These are phyloP conservation scores for Pythium coloratum DNA, from an alignment of 352 stramenopile species.

Conservation along the genomic window DNA sequence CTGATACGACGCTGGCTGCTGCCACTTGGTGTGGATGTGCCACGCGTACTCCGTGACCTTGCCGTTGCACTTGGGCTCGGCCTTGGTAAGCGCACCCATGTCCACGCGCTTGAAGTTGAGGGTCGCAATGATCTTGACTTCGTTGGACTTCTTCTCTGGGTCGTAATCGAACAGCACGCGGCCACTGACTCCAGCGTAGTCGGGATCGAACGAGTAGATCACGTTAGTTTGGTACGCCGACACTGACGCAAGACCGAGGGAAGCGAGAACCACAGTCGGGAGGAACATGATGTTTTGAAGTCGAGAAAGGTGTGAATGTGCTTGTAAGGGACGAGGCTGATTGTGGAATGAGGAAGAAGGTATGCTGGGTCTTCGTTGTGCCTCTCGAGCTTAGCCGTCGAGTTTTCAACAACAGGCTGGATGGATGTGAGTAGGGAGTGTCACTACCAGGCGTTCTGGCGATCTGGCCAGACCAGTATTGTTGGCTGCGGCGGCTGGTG, in stretches of 20 bases:
- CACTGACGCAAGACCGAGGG: neutral
- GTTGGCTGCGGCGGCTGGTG: no score
- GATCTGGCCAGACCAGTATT: no score
- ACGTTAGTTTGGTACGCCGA: neutral
- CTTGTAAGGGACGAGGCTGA: no score
- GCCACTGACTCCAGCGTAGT: neutral
- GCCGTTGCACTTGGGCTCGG: slow-evolving; percentile 26
- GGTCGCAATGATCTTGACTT: slow-evolving; percentile 21
- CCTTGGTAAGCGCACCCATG: slow-evolving; percentile 16
- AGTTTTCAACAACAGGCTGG: no score
- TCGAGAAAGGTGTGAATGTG: no score
- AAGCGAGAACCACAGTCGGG: neutral
- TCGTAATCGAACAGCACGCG: neutral
- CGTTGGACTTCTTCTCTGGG: neutral
- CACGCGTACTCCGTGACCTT: slow-evolving; percentile 24
- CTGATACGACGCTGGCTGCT: neutral
- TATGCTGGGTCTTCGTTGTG: no score
- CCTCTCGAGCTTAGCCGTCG: no score
- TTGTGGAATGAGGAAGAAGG: no score
- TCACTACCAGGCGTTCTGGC: no score
- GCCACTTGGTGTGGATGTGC: slow-evolving; percentile 31
- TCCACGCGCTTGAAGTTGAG: slow-evolving; percentile 24
- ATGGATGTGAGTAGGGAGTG: no score
- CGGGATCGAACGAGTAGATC: neutral
- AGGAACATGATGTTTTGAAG: neutral